A percentile compares a stretch with the other conserved stretches of the same genome.
Conservation (phyloP, 2,329 filamentous ascomycete genomes). For the Calonectria leucothoes region DNA sequence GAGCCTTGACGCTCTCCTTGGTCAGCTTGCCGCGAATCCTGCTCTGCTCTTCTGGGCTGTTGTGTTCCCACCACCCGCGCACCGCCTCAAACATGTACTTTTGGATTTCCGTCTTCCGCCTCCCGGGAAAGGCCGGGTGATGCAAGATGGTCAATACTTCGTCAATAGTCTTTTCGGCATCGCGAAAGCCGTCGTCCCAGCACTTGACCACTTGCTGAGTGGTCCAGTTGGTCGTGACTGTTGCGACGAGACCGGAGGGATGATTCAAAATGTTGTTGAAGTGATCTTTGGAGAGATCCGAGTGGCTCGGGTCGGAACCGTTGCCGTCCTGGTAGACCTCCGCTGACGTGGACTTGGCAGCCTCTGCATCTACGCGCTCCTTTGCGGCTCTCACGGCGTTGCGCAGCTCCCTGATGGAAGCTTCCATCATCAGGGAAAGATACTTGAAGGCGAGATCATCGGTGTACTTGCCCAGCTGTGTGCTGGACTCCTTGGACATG, state of each 20-base stretch:
- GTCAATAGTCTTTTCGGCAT: constrained; percentile 79
- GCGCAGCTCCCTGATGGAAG: constrained; percentile 85
- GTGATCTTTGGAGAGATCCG: constrained; percentile 82
- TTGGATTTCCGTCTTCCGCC: constrained; percentile 77
- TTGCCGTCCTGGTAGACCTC: constrained; percentile 86
- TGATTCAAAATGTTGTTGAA: constrained; percentile 74
- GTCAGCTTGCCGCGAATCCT: constrained; percentile 38
- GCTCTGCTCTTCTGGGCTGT: constrained; percentile 33
- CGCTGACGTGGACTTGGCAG: constrained; percentile 64
- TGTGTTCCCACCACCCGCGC: constrained; percentile 76
- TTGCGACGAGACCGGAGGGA: constrained; percentile 42
- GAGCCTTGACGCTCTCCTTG: constrained; percentile 39
- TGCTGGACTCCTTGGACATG: neutral
- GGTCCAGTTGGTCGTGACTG: constrained; percentile 44
- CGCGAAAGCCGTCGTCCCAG: constrained; percentile 46
- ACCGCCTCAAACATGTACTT: constrained; percentile 86
- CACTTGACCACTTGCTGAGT: constrained; percentile 43
- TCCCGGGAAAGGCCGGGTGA: constrained; percentile 81
- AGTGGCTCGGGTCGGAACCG: constrained; percentile 80
- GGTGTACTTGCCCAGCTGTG: constrained; percentile 72
- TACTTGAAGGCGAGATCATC: constrained; percentile 90
- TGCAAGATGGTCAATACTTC: constrained; percentile 85
- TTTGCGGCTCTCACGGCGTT: constrained; percentile 70
- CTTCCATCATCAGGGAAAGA: constrained; percentile 86
- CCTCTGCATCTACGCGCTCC: constrained; percentile 58